Base-by-base conservation (phyloP, 768 basidiomycete species). In the Pleurotus cornucopiae region DNA sequence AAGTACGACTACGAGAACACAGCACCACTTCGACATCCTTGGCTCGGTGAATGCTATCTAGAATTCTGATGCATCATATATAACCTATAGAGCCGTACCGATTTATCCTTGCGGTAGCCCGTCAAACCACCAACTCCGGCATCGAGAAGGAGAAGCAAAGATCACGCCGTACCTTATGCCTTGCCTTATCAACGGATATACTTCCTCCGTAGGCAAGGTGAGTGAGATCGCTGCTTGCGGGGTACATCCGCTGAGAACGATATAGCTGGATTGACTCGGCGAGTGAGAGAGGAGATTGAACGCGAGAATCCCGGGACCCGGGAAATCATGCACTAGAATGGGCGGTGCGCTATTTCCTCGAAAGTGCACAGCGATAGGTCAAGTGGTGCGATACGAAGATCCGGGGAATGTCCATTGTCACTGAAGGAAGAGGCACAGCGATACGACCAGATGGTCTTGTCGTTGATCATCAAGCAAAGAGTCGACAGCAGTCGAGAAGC, bases 41-140 rank as follows among this genome's bases (percentile, higher is more conserved):
- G 48, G 48, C 48, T 49, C 48, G 48, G 48, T 49, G 48, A 49
- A 49, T 49, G 48, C 48, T 49, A 30, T 18, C 25, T 49, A 49
- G 48, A 49, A 49, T 49, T 49, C 48, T 49, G 48, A 49, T 49
- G 20, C 21, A 47, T 25, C 30, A 49, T 49, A 14, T 34, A 49
- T 49, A 25, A n/a, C 11, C 48, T 49, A 49, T 38, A n/a, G 7
- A 49, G 25, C 14, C 48, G 21, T 3, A 49, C 48, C 13, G 20
- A 47, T 25, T 47, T 47, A 13, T 47, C 46, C 46, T 25, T 21
- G n/a, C 43, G 20, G 43, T 44, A 44, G 16, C n/a, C 43, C 20
- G 43, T n/a, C 43, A 9, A 44, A 21, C 46, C 46, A 21, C 21
- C 20, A 47, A 25, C 46, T 47, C 21, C 46, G 46, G 46, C 20